Evolutionary conservation across 2,329 filamentous ascomycete species (phyloP), one percentile per base, ranked within the genome.

Genomic region (Thielaviopsis ethacetica): DNA sequence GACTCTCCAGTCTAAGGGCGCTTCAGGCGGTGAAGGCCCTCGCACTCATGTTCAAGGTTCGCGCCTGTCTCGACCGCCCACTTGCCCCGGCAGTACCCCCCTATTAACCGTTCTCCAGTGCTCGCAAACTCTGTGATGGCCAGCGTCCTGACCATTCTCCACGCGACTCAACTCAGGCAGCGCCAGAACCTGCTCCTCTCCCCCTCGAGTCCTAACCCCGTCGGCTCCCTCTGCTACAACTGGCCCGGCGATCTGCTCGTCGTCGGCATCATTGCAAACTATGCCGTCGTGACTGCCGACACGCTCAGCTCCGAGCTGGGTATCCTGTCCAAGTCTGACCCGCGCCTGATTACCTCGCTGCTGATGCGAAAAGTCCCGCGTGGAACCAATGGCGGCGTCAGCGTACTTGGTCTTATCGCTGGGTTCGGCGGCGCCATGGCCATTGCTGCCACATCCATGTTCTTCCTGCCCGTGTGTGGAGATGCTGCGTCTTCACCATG

Each of bases 221-320:
- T 68, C 17, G 72, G 75, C 59, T 74, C 73, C 15, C 68, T 77
- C 57, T 84, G 81, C 70, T 84, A 74, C 66, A 71, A 75, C 0
- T 83, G 79, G 79, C 74, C 74, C 54, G 83, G 82, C 41, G 82
- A 85, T 65, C 68, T 85, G 5, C 73, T 85, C 3, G 73, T 84
- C 12, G 67, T 85, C 21, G 83, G 83, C 13, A 83, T 86, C 64
- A 80, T 86, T 64, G 81, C 82, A 50, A 91, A 95, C 72, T 98
- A 98, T 67, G 91, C 90, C 26, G 88, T 88, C 54, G 90, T 95
- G 10, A 83, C 89, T 21, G 88, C 91, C 55, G 93, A 98, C 70
- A 98, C 93, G 0, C 93, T 96, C 69, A 91, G 87, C 60, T 95
- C 90, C 12, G 93, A 98, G 73, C 82, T 98, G 21, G 93, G 93